phyloP scores from a whole-genome alignment of 108 stramenopile genomes.

The Cyclotella cryptica region DNA sequence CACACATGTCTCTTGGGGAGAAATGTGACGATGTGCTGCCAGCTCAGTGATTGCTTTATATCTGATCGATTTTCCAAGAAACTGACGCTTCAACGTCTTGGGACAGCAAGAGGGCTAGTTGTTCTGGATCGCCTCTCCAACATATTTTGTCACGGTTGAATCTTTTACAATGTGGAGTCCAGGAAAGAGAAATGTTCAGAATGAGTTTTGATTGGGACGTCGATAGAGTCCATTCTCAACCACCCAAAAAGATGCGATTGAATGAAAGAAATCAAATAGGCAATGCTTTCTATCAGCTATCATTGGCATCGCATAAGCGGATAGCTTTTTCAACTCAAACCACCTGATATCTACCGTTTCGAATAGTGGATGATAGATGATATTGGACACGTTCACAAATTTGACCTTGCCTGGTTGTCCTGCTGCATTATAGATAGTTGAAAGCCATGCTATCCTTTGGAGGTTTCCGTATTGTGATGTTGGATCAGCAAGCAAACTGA shows the following conservation, averaged over 20 bases:
- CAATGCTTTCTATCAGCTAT: neutral
- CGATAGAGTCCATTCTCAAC: neutral
- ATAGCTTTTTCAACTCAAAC: neutral
- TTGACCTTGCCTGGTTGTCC: neutral
- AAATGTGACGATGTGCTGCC: neutral
- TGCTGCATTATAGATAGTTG: no score
- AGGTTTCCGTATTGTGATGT: no score
- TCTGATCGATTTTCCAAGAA: neutral
- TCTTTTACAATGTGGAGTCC: neutral
- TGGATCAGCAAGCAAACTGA: no score
- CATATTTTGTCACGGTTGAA: neutral
- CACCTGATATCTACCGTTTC: neutral
- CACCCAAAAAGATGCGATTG: neutral
- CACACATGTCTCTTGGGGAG: neutral
- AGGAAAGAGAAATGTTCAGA: neutral
- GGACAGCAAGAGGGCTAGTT: neutral
- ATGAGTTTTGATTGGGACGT: neutral
- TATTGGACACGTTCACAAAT: neutral
- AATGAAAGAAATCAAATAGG: neutral
- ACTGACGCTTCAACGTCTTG: neutral
- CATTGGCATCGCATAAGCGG: neutral
- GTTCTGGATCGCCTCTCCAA: neutral
- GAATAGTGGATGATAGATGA: neutral
- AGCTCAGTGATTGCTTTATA: neutral
- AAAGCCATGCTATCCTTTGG: no score